Evolutionary conservation across 2,329 filamentous ascomycete genomes (phyloP).

Genomic region (Colletotrichum sp.): DNA sequence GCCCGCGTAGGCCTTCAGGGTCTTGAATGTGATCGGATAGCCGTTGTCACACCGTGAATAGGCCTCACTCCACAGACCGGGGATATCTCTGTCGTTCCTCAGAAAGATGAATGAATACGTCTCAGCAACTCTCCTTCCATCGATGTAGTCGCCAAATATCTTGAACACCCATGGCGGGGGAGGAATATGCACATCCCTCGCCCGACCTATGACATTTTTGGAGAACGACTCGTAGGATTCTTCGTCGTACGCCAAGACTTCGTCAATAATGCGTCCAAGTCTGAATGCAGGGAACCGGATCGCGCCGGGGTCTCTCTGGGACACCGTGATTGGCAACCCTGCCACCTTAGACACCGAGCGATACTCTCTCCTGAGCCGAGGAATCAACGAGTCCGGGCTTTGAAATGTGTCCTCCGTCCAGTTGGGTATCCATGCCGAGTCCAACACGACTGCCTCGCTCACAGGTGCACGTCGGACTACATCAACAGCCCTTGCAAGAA

Average conservation of each 20-base stretch:
- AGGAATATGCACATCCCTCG: neutral
- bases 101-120: neutral
- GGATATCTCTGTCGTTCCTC: accelerated
- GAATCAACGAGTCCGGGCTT: neutral
- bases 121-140: neutral
- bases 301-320: neutral
- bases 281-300: neutral
- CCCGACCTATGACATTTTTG: neutral
- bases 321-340: neutral
- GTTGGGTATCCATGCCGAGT: neutral
- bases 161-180: neutral
- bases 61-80: neutral
- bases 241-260: accelerated
- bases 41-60: accelerated
- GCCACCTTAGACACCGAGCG: neutral
- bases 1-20: neutral
- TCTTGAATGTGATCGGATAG: neutral
- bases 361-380: neutral
- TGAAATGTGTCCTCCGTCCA: neutral
- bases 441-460: neutral
- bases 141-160: neutral
- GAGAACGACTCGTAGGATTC: neutral
- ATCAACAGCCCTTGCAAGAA: neutral
- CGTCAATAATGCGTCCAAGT: neutral
- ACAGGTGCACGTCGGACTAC: neutral